Conservation (phyloP, 2,329 filamentous ascomycete species). For the Penicillium occitanis region DNA sequence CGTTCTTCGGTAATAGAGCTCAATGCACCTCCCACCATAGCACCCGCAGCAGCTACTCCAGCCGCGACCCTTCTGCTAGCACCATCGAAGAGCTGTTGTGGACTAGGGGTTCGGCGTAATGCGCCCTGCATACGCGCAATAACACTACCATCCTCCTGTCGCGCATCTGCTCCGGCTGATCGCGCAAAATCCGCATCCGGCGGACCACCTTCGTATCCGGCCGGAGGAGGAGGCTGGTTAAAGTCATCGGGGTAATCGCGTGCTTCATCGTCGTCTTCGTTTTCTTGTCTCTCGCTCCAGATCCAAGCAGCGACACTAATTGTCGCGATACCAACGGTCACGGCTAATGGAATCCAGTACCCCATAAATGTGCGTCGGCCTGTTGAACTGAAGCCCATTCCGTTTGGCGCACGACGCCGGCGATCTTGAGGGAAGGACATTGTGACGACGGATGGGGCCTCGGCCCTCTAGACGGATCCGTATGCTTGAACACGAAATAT, state of each 20-base stretch:
- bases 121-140: slow-evolving; percentile 77
- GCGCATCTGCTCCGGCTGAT: slow-evolving; percentile 37
- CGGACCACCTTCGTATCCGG: slow-evolving; percentile 25
- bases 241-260: slow-evolving; percentile 34
- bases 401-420: slow-evolving; percentile 36
- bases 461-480: slow-evolving; percentile 6
- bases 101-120: slow-evolving; percentile 77
- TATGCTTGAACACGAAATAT: slow-evolving; percentile 19
- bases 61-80: slow-evolving; percentile 79
- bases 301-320: slow-evolving; percentile 86
- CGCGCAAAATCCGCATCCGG: slow-evolving; percentile 35
- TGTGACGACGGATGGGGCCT: slow-evolving; percentile 27
- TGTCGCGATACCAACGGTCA: slow-evolving; percentile 85
- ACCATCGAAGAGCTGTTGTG: slow-evolving; percentile 82
- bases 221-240: slow-evolving; percentile 11
- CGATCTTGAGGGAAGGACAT: slow-evolving; percentile 44
- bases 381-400: slow-evolving; percentile 43
- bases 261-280: slow-evolving; percentile 65
- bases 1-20: slow-evolving; percentile 81
- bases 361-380: slow-evolving; percentile 48
- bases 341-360: slow-evolving; percentile 84
- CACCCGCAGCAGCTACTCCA: slow-evolving; percentile 78
- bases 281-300: slow-evolving; percentile 82
- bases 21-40: slow-evolving; percentile 77
- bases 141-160: slow-evolving; percentile 58